Conservation (phyloP, 1,284 basidiomycete genomes). For the Trichosporon ovoides region DNA sequence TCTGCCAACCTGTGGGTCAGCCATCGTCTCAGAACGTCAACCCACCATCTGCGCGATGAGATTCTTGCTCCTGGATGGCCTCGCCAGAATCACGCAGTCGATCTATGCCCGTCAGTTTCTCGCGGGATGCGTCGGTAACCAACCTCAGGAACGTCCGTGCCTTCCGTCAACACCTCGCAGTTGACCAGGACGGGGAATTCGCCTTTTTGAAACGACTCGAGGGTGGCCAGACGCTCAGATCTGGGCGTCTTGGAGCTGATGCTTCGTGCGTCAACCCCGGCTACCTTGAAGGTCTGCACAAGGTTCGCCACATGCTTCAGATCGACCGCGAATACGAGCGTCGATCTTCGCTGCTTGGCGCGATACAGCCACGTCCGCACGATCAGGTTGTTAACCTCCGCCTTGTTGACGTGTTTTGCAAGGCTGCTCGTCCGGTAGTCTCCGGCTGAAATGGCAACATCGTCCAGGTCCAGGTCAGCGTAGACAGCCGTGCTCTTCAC, state of each 20-base stretch:
- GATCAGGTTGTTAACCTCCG: constrained; percentile 66
- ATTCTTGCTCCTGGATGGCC: constrained; percentile 82
- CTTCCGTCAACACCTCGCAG: constrained; percentile 89
- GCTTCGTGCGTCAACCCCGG: constrained; percentile 80
- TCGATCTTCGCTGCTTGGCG: constrained; percentile 74
- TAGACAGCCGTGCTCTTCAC: constrained; percentile 76
- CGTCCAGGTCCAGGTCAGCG: constrained; percentile 64
- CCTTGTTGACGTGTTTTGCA: constrained; percentile 71
- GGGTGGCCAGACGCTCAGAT: constrained; percentile 60
- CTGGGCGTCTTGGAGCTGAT: constrained; percentile 68
- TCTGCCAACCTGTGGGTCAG: constrained; percentile 66
- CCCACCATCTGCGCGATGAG: constrained; percentile 87
- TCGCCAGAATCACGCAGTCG: constrained; percentile 80
- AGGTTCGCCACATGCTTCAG: constrained; percentile 74
- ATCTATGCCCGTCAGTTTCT: constrained; percentile 51
- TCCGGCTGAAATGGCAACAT: constrained; percentile 62
- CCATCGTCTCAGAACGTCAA: neutral
- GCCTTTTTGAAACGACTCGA: constrained; percentile 65
- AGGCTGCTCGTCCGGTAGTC: constrained; percentile 75
- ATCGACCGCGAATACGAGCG: constrained; percentile 85
- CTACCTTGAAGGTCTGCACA: constrained; percentile 65
- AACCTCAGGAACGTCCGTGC: constrained; percentile 75
- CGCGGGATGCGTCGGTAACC: constrained; percentile 7
- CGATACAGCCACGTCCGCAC: constrained; percentile 76
- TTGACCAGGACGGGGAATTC: constrained; percentile 84